Conservation (phyloP, 2,329 filamentous ascomycete genomes). For the Fusarium secorum region DNA sequence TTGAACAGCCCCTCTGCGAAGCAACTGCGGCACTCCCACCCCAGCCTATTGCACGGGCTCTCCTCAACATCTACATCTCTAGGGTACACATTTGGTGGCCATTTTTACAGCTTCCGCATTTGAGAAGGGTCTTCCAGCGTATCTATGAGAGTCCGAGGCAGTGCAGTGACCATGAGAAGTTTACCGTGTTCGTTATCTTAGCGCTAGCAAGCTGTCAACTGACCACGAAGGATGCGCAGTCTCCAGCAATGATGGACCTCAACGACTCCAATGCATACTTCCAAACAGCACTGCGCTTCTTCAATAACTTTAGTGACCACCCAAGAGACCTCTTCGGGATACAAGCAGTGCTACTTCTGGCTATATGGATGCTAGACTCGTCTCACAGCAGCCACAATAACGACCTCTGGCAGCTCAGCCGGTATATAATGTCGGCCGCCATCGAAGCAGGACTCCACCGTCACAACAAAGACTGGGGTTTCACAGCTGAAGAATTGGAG, state of each 20-base stretch:
- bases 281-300: background rate
- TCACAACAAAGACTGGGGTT: background rate
- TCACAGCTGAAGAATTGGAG: background rate
- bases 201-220: background rate
- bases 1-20: background rate
- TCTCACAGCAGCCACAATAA: constrained; percentile 1
- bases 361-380: background rate
- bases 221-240: background rate
- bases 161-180: background rate
- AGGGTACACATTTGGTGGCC: background rate
- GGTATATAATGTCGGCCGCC: constrained; percentile 2
- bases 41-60: background rate
- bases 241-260: background rate
- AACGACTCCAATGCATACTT: background rate
- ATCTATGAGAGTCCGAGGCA: background rate
- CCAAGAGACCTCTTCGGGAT: background rate
- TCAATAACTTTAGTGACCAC: background rate
- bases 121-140: background rate
- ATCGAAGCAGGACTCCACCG: background rate
- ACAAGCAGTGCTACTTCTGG: background rate
- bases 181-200: background rate
- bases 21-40: background rate
- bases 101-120: background rate
- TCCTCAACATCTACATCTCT: background rate
- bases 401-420: background rate